These are phyloP conservation scores for Apiospora sp. DNA, from an alignment of 2,329 filamentous ascomycete genomes.

Conservation along the genomic window DNA sequence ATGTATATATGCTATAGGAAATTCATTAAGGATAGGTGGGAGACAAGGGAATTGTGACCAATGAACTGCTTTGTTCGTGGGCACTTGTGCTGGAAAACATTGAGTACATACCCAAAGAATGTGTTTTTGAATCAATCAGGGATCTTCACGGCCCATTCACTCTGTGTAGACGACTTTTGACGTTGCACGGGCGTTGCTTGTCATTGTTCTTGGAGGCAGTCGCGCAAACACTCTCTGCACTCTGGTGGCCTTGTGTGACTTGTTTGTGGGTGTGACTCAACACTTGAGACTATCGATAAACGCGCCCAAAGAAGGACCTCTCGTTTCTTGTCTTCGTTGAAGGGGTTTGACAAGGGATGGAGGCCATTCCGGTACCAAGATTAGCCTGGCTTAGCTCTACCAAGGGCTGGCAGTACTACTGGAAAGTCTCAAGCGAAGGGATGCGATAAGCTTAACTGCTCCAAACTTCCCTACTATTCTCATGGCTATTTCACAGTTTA, in stretches of 20 bases:
- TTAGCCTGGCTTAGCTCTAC: not conserved
- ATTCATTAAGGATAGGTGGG: too few species aligned
- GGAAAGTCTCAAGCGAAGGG: not conserved
- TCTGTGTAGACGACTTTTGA: not conserved
- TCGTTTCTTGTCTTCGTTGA: not conserved
- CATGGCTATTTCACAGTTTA: too few species aligned
- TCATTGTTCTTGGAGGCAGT: not conserved
- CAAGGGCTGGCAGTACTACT: not conserved
- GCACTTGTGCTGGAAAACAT: too few species aligned
- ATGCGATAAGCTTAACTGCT: not conserved
- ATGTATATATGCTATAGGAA: too few species aligned
- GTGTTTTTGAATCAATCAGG: not conserved
- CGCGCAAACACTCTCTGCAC: not conserved
- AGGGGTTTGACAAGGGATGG: not conserved
- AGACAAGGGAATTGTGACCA: too few species aligned
- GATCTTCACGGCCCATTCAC: not conserved
- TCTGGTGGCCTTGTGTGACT: not conserved
- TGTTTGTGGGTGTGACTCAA: not conserved
- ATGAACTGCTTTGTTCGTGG: not conserved
- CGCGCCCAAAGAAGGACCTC: not conserved
- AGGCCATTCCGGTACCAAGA: conserved; percentile 1
- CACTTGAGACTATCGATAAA: not conserved
- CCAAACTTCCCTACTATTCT: too few species aligned
- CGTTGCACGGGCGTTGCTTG: not conserved
- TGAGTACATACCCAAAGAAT: not conserved